Evolutionary conservation across 129 eudicot genomes (phyloP), one percentile per base, ranked within the genome.

Genomic region (Apium graveolens): DNA sequence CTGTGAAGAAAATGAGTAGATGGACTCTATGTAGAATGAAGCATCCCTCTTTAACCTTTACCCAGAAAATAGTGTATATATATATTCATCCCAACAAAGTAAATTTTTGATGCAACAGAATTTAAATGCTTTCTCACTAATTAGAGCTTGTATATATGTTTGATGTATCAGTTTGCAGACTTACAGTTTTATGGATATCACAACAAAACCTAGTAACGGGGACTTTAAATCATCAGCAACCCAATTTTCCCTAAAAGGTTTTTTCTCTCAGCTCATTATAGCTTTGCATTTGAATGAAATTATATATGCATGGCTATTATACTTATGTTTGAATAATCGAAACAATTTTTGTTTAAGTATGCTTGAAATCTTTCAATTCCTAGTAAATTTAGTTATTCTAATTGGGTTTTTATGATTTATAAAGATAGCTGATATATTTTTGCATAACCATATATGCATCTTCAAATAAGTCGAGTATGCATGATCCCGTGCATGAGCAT

Each of bases 81-180:
- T n/a, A n/a, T n/a, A n/a, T n/a, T n/a, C n/a, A n/a, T n/a, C n/a
- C n/a, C n/a, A n/a, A n/a, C n/a, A n/a, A n/a, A n/a, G 21, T 13
- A 10, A 16, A 10, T 1, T 62, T 26, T 27, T 26, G 69, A 60
- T n/a, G 20, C 37, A 27, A 66, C 1, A 16, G 8, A 9, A 31
- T 37, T 37, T 37, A 16, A 18, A 34, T 16, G 29, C 26, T 14
- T 70, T 70, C 24, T 66, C 8, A 66, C 24, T 32, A 16, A 70
- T 37, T 14, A 44, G 39, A 74, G 6, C 76, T 13, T 74, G 16
- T n/a, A n/a, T 83, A 53, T 26, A n/a, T 83, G 63, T 26, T 86
- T 89, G 84, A 88, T 84, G 93, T 80, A 77, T 78, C 91, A 81
- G 60, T 80, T 80, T 49, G 72, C 79, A 20, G 82, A 84, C 27